Evolutionary conservation across 257 asterid genomes (phyloP), one percentile per base, ranked within the genome.

Genomic region (Pogostemon cablin): DNA sequence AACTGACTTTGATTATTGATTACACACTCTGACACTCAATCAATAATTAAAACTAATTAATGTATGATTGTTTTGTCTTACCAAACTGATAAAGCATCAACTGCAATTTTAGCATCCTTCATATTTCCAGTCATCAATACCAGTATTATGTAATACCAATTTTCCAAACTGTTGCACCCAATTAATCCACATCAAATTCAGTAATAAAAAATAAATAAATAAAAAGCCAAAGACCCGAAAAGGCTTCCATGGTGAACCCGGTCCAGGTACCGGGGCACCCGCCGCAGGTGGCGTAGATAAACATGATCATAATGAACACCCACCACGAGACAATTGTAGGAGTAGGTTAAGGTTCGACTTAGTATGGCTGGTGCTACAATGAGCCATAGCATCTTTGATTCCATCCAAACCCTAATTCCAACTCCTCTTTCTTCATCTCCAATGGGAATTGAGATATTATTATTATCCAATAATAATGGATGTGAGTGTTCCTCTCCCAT

Each of bases 41-140:
- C 32, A 25, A 25, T 25, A 15, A 15, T 15, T 15, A 25, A 25
- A 25, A 25, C 32, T 25, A 25, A 25, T 25, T 25, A 25, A 25
- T 25, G 25, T 20, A 20, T 20, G 25, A 54, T 54, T 20, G 7
- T 2, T 46, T 2, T 53, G 34, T 6, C 61, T 25, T 70, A 89
- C 93, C 96, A 87, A 4, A 87, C 78, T 4, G 96, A 85, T 58
- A 89, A 74, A 0, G 96, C 90, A 73, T 83, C 93, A 32, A 89
- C 81, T 1, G 88, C 96, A 40, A 87, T 72, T 66, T 77, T 78
- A 3, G 89, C 91, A 62, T 89, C 78, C 67, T 78, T 62, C 74
- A 86, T 49, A 52, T 86, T 83, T 66, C 96, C 96, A 0, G 93
- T 86, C 91, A 89, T 82, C 71, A 89, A 55, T 25, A 87, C 80